Evolutionary conservation across 805 yeast species (phyloP).

Genomic region (Cyberlindnera saturnus): DNA sequence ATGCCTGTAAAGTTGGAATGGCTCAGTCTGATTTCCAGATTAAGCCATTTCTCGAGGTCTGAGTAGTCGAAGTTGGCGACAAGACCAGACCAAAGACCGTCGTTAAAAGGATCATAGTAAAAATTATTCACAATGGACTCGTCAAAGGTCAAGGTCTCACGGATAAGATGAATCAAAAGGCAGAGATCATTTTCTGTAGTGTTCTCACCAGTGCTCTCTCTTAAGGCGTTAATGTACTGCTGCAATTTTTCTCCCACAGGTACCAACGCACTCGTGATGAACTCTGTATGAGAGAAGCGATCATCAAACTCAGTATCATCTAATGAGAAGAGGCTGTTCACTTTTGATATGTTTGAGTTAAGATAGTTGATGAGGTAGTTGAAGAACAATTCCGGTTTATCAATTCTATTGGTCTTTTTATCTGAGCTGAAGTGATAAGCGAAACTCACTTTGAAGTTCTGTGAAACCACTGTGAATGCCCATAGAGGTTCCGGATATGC

Average conservation of each 20-base stretch:
- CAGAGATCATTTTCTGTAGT: constrained; percentile 10
- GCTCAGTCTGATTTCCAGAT: constrained; percentile 41
- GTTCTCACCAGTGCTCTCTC: constrained; percentile 21
- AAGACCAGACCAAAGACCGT: constrained; percentile 27
- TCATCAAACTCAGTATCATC: constrained; percentile 19
- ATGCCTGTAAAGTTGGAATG: constrained; percentile 39
- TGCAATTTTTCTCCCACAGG: constrained; percentile 41
- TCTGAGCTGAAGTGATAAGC: constrained; percentile 46
- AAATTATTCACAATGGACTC: constrained; percentile 30
- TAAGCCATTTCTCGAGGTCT: constrained; percentile 41
- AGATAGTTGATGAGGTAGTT: constrained; percentile 43
- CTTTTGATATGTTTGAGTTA: constrained; percentile 30
- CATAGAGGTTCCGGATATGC: constrained; percentile 39
- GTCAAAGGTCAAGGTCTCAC: constrained; percentile 36
- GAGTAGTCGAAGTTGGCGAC: constrained; percentile 17
- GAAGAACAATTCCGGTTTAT: constrained; percentile 49
- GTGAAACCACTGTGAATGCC: constrained; percentile 42
- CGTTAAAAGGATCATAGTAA: constrained; percentile 32
- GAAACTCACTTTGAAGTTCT: constrained; percentile 42
- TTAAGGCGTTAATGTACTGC: constrained; percentile 19
- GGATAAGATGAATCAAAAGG: constrained; percentile 27
- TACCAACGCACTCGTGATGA: constrained; percentile 28
- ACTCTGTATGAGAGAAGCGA: constrained; percentile 32
- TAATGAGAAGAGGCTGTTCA: constrained; percentile 37
- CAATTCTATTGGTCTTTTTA: constrained; percentile 38